Base-by-base conservation (phyloP, 306 rosid species). In the Carpinus viminea region DNA sequence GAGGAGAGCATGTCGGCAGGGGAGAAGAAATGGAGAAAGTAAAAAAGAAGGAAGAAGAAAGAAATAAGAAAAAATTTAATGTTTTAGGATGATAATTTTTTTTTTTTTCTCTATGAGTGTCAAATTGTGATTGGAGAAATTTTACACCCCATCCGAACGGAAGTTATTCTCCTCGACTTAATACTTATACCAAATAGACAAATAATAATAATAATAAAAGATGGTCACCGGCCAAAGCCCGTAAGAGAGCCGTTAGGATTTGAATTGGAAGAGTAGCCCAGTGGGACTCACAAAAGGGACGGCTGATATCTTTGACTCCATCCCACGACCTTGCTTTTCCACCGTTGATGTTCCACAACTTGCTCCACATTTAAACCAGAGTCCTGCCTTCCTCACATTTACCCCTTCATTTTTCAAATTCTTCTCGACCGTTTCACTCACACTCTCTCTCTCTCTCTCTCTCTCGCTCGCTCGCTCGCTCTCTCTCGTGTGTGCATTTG, bases 361-460 rank as follows among this genome's bases (percentile, higher is more conserved):
- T 65, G 48, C 46, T 65, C 70, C 50, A 18, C 16, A 17, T 68
- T 18, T 41, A 68, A 68, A 10, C 70, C 31, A 65, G 28, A 10
- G 24, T 21, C 28, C 11, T 28, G 12, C 16, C 65, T 8, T 3
- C 65, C 10, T 21, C 36, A 24, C 31, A 10, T 81, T 89, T 94
- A 88, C 93, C 93, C 74, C 91, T 86, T 79, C 76, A 68, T 68
- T 80, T 94, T 94, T 97, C 91, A 92, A 80, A 84, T 73, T 84
- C 81, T 77, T 76, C 72, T 57, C 46, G 79, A 86, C 90, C 86
- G 88, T 91, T 89, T 81, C 82, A 41, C 75, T 47, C 66, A 59
- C 74, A 59, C 74, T n/a, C 47, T 12, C 71, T 56, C 73, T 51
- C 68, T 71, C 71, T 74, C 10, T 54, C 50, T 50, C 70, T 64